Evolutionary conservation across 441 rosid genomes (phyloP).

Genomic region (Metrosideros polymorpha): DNA sequence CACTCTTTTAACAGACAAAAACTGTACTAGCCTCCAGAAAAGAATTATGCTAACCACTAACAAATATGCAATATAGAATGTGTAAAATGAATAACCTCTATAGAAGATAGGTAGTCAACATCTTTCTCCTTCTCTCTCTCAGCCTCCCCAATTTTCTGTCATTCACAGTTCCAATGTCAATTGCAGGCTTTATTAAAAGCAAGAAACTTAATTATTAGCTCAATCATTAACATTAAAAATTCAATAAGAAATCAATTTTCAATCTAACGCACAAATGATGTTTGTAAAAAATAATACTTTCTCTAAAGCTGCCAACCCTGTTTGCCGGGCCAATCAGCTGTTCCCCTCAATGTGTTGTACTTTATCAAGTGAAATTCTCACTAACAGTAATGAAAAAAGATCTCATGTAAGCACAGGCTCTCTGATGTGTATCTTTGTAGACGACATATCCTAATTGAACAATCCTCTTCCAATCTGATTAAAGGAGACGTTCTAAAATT

Average conservation of each 20-base stretch:
- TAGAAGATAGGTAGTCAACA: constrained; percentile 85
- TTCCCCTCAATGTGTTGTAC: background rate
- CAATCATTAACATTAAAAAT: background rate
- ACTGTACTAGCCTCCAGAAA: background rate
- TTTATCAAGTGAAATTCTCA: background rate
- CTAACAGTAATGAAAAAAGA: background rate
- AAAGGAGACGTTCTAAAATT: background rate
- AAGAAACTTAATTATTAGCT: background rate
- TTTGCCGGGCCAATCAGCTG: background rate
- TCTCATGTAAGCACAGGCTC: background rate
- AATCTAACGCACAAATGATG: background rate
- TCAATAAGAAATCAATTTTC: background rate
- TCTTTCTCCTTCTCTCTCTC: constrained; percentile 57
- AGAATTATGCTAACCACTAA: constrained; percentile 1
- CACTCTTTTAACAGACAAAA: constrained; percentile 1
- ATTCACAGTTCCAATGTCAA: constrained; percentile 1
- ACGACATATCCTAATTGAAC: background rate
- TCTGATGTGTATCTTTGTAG: background rate
- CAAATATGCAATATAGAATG: background rate
- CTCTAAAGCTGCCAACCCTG: background rate
- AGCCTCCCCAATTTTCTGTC: constrained; percentile 70
- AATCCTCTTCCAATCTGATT: background rate
- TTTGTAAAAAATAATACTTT: background rate
- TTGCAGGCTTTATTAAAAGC: background rate
- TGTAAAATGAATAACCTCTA: constrained; percentile 50